These are phyloP conservation scores for Psilocybe cyanescens DNA, from an alignment of 768 basidiomycete genomes.

Conservation along the genomic window DNA sequence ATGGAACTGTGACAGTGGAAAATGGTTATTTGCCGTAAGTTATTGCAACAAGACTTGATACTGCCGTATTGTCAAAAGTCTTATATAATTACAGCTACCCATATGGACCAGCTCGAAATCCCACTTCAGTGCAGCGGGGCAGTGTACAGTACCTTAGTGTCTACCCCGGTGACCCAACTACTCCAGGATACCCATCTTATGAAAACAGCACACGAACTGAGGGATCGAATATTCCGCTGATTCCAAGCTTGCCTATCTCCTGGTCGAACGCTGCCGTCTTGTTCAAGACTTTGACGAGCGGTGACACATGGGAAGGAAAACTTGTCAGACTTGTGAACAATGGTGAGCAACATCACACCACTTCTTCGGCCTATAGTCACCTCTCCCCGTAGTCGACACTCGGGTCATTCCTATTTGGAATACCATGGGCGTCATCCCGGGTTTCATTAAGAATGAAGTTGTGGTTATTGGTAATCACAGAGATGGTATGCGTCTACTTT, in stretches of 20 bases:
- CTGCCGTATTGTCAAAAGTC: background rate
- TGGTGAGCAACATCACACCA: slow-evolving; percentile 35
- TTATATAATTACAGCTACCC: slow-evolving; percentile 61
- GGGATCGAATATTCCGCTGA: slow-evolving; percentile 67
- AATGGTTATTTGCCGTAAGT: slow-evolving; percentile 68
- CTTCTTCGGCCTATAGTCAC: background rate
- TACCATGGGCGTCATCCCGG: slow-evolving; percentile 80
- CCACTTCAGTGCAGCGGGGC: slow-evolving; percentile 85
- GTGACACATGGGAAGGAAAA: slow-evolving; percentile 33
- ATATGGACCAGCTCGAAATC: slow-evolving; percentile 86
- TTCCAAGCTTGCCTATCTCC: slow-evolving; percentile 90
- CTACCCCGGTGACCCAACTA: slow-evolving; percentile 82
- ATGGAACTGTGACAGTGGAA: slow-evolving; percentile 74
- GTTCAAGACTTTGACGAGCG: slow-evolving; percentile 34
- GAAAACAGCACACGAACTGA: slow-evolving; percentile 70
- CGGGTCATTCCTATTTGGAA: slow-evolving; percentile 93
- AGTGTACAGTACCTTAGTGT: slow-evolving; percentile 73
- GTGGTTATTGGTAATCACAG: slow-evolving; percentile 89
- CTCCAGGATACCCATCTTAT: slow-evolving; percentile 91
- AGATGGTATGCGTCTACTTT: slow-evolving; percentile 76
- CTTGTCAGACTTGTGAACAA: slow-evolving; percentile 59
- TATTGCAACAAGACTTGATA: background rate
- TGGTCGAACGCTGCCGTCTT: slow-evolving; percentile 80
- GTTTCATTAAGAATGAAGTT: slow-evolving; percentile 81
- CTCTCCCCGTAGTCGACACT: slow-evolving; percentile 56